Evolutionary conservation across 164 flowering plant species (phyloP).

Genomic region (Amborella trichopoda): DNA sequence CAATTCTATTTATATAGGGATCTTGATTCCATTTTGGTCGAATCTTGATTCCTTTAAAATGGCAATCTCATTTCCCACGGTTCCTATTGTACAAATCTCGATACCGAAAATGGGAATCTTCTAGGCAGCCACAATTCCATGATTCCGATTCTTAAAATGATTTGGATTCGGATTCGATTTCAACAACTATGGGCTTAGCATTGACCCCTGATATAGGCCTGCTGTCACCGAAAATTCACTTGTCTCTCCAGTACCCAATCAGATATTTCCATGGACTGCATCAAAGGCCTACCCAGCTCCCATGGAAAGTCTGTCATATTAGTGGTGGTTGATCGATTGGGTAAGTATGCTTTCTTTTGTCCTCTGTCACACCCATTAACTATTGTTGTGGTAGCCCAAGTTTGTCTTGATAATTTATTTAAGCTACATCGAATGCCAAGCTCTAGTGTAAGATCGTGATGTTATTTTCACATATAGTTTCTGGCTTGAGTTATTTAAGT

Average conservation of each 20-base stretch:
- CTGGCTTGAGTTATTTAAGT: not conserved
- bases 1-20: no score
- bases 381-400: not conserved
- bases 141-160: no score
- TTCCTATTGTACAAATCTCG: no score
- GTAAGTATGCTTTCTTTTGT: slow-evolving; percentile 1
- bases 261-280: not conserved
- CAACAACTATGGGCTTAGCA: no score
- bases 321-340: slow-evolving; percentile 3
- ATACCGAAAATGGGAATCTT: no score
- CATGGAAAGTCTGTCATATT: not conserved
- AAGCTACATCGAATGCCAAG: not conserved
- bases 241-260: not conserved
- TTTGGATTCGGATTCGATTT: no score
- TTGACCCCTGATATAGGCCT: no score
- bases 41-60: no score
- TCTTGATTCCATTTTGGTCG: no score
- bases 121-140: no score
- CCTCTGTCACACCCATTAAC: not conserved
- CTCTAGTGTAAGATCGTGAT: not conserved
- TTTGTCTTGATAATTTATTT: not conserved
- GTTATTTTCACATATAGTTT: not conserved
- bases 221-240: no score
- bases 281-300: slow-evolving; percentile 1
- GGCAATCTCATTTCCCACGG: no score